phyloP scores from a whole-genome alignment of 2,329 filamentous ascomycete genomes.

The Allantophomopsis lycopodina region DNA sequence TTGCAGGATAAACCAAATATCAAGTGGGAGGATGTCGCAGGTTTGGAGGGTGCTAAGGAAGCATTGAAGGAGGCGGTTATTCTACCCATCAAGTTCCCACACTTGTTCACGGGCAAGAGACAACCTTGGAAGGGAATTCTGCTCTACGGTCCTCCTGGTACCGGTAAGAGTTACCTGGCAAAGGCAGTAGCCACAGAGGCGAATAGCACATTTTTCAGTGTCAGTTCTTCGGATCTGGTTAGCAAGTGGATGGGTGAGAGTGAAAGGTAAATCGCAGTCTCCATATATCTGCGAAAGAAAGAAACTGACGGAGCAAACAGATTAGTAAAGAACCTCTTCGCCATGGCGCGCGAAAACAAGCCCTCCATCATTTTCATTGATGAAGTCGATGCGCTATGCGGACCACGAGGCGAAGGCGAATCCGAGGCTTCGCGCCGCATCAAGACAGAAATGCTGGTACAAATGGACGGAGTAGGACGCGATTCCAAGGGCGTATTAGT shows the following conservation, averaged over 20 bases:
- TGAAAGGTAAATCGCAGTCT: conserved; percentile 56
- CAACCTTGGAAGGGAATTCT: conserved; percentile 98
- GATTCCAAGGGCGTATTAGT: conserved; percentile 91
- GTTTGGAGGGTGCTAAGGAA: conserved; percentile 87
- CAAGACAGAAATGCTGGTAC: conserved; percentile 95
- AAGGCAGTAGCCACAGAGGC: conserved; percentile 97
- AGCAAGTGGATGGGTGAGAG: conserved; percentile 99
- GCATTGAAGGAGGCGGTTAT: conserved; percentile 96
- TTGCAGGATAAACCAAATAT: conserved; percentile 92
- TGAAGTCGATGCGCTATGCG: conserved; percentile 92
- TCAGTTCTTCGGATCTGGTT: conserved; percentile 91
- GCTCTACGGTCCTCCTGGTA: conserved; percentile 90
- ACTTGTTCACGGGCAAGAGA: conserved; percentile 88
- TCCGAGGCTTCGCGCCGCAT: conserved; percentile 94
- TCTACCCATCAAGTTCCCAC: conserved; percentile 94
- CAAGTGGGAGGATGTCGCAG: conserved; percentile 96
- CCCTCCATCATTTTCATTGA: conserved; percentile 98
- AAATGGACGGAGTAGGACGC: conserved; percentile 98
- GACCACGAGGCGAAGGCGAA: conserved; percentile 85
- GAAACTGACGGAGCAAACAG: not conserved
- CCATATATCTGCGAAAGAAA: no score
- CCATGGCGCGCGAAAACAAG: conserved; percentile 95
- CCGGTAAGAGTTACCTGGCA: conserved; percentile 92
- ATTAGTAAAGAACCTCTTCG: conserved; percentile 91
- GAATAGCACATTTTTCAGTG: conserved; percentile 98